Evolutionary conservation across 2,329 filamentous ascomycete species (phyloP).

Genomic region (Trichoderma semiorbis): DNA sequence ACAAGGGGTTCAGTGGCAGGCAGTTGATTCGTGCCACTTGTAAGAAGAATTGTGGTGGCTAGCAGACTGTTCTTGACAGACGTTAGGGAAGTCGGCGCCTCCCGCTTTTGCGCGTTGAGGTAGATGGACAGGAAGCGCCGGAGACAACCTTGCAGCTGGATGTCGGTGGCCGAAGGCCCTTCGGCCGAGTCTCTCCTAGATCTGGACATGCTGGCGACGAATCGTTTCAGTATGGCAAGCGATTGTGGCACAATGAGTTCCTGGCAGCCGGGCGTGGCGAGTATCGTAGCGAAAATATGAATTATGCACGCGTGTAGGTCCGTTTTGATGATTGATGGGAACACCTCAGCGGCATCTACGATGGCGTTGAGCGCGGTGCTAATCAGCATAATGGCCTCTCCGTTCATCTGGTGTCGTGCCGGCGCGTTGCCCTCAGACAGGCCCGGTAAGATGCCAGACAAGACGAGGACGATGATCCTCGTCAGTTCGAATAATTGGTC

Average conservation of each 20-base stretch:
- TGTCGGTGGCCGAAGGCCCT: slow-evolving; percentile 50
- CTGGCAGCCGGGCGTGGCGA: slow-evolving; percentile 81
- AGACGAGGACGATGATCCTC: slow-evolving; percentile 88
- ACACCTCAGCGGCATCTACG: slow-evolving; percentile 91
- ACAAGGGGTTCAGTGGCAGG: slow-evolving; percentile 73
- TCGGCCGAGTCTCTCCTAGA: slow-evolving; percentile 38
- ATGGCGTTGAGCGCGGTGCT: slow-evolving; percentile 79
- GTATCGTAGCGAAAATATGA: slow-evolving; percentile 91
- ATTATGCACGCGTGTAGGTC: slow-evolving; percentile 95
- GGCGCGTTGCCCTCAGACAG: slow-evolving; percentile 63
- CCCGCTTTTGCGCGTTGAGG: slow-evolving; percentile 70
- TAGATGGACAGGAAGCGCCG: slow-evolving; percentile 80
- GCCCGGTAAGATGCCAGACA: slow-evolving; percentile 84
- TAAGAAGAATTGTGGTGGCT: slow-evolving; percentile 84
- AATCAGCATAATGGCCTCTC: slow-evolving; percentile 80
- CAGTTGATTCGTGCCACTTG: slow-evolving; percentile 70
- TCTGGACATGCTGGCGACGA: slow-evolving; percentile 70
- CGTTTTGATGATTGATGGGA: slow-evolving; percentile 93
- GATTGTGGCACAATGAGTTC: slow-evolving; percentile 84
- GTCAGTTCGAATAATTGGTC: slow-evolving; percentile 97
- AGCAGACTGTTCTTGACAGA: slow-evolving; percentile 93
- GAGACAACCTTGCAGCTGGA: slow-evolving; percentile 77
- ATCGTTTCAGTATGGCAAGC: slow-evolving; percentile 86
- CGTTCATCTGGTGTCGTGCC: slow-evolving; percentile 74
- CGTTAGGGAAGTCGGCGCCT: slow-evolving; percentile 69